Base-by-base conservation (phyloP, 2,329 filamentous ascomycete species). In the Trichocomaceae sp. region DNA sequence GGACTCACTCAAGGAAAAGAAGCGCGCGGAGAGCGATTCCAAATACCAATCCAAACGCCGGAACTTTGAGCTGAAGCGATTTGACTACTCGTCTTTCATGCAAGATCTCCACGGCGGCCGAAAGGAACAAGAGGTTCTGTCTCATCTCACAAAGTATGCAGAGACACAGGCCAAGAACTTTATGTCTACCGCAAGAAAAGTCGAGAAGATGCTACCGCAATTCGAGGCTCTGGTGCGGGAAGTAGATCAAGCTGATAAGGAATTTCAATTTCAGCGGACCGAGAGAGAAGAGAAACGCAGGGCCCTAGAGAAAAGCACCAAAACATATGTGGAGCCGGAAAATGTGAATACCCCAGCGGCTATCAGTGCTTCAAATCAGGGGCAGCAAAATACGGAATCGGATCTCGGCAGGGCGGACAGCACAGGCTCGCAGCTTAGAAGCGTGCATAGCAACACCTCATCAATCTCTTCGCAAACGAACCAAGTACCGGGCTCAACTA, bases 11-110 rank as follows among this genome's bases (percentile, higher is more conserved):
- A 99, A 97, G 73, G 88, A 95, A 69, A 99, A 99, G 80, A 97
- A 97, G 74, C 84, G 93, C 59, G 88, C 83, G 41, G 90, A 96
- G 64, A 96, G 90, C 63, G 93, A 99, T 70, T 87, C 88, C 31
- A 99, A 99, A 68, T 99, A 97, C 67, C 92, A 97, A 69, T 84
- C 81, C 46, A 97, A 97, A 75, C 83, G 91, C 61, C 85, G 89
- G 45, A 96, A 90, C 62, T 99, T 99, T 65, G 93, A 99, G 75
- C 80, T 99, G 55, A 96, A 95, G 75, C 86, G 95, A 9, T 99
- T 99, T 65, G 95, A 99, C 71, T 99, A 99, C 70, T 97, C 92
- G 2, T 96, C 90, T 13, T 99, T 97, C 67, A 95, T 99, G 88
- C 92, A 97, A 66, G 93, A 99, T 75, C 79, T 99, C n/a, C 93